Conservation (phyloP, 306 rosid species). For the Glycine soja region DNA sequence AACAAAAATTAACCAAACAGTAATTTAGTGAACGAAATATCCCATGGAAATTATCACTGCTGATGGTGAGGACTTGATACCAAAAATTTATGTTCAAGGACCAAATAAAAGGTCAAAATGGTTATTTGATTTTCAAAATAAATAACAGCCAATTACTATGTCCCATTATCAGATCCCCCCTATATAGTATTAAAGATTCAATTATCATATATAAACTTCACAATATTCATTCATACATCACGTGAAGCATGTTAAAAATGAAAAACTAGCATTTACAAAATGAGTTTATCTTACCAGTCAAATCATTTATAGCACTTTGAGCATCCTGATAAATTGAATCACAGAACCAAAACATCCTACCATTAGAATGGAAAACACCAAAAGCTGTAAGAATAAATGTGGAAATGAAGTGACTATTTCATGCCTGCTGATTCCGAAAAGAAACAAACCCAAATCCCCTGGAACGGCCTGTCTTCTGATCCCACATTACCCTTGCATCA, state of each 20-base stretch:
- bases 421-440: constrained; percentile 85
- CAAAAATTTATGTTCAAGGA: not conserved
- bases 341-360: constrained; percentile 38
- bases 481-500: constrained; percentile 99
- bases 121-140: constrained; percentile 8
- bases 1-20: not conserved
- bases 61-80: not conserved
- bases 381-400: not conserved
- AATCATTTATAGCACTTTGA: constrained; percentile 89
- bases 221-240: not conserved
- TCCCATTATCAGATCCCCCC: constrained; percentile 15
- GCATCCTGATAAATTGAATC: constrained; percentile 72
- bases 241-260: not conserved
- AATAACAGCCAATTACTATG: not conserved
- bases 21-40: not conserved
- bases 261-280: not conserved
- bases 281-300: constrained; percentile 68
- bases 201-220: not conserved
- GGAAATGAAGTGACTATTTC: constrained; percentile 14
- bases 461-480: constrained; percentile 91
- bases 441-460: constrained; percentile 98
- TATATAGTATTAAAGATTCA: not conserved
- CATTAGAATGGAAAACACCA: constrained; percentile 31
- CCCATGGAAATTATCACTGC: not conserved
- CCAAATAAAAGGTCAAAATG: constrained; percentile 1